These are phyloP conservation scores for Phalaenopsis aphrodite DNA, from an alignment of 106 monocot species.

Conservation along the genomic window DNA sequence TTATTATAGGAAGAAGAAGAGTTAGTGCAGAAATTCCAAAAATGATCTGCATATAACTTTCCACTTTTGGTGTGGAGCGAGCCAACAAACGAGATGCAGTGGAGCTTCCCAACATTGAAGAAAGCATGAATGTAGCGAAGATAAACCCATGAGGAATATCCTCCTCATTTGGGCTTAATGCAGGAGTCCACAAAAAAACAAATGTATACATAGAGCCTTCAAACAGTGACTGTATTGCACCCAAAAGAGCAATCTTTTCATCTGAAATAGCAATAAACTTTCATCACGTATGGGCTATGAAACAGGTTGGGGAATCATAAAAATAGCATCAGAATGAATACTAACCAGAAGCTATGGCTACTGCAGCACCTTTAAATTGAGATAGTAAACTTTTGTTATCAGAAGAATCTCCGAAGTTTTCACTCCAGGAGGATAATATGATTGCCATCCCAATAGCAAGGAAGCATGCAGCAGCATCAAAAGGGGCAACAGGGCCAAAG, in stretches of 20 bases:
- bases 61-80: constrained; percentile 64
- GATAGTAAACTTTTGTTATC: constrained; percentile 69
- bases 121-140: constrained; percentile 96
- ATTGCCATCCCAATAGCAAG: constrained; percentile 95
- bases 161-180: constrained; percentile 92
- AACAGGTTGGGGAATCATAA: background rate
- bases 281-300: background rate
- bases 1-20: constrained; percentile 74
- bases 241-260: constrained; percentile 95
- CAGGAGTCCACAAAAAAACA: constrained; percentile 97
- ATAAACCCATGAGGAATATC: constrained; percentile 97
- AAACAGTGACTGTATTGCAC: constrained; percentile 95
- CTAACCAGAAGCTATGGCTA: constrained; percentile 89
- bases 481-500: constrained; percentile 92
- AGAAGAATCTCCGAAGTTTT: constrained; percentile 96
- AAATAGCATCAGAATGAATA: constrained; percentile 5
- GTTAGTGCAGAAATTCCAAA: constrained; percentile 70
- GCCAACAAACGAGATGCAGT: constrained; percentile 82
- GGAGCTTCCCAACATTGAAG: constrained; percentile 97
- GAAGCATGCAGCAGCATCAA: constrained; percentile 92
- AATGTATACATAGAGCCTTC: constrained; percentile 98
- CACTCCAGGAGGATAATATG: constrained; percentile 81
- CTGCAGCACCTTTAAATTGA: constrained; percentile 84
- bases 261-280: constrained; percentile 31
- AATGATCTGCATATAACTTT: constrained; percentile 94